These are phyloP conservation scores for Penicillium samsonianum DNA, from an alignment of 495 filamentous ascomycete species.

Conservation along the genomic window DNA sequence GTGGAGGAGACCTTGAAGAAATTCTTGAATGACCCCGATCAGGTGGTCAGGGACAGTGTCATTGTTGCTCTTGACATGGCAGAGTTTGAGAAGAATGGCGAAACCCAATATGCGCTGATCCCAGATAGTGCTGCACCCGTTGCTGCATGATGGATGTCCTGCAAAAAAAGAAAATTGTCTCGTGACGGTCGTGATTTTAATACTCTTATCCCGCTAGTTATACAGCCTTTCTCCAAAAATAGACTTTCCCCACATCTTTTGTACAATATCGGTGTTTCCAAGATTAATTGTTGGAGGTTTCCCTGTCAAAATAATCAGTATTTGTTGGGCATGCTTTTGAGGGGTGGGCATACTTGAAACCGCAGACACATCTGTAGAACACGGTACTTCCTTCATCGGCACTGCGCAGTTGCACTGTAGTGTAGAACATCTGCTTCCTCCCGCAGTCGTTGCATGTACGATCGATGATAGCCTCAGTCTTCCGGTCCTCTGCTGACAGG, in stretches of 20 bases:
- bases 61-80: constrained; percentile 98
- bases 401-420: constrained; percentile 80
- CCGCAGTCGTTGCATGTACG: constrained; percentile 80
- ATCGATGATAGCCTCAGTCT: constrained; percentile 70
- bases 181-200: constrained; percentile 37
- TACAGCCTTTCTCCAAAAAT: constrained; percentile 29
- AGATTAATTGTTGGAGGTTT: constrained; percentile 45
- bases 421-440: constrained; percentile 78
- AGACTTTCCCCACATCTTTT: constrained; percentile 26
- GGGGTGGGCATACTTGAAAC: constrained; percentile 65
- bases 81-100: constrained; percentile 87
- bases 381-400: constrained; percentile 95
- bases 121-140: constrained; percentile 54
- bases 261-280: constrained; percentile 24
- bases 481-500: constrained; percentile 73
- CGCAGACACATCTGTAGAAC: constrained; percentile 84
- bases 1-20: constrained; percentile 81
- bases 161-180: constrained; percentile 28
- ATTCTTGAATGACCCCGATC: constrained; percentile 86
- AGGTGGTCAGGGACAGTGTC: constrained; percentile 91
- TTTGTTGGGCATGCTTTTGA: neutral
- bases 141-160: constrained; percentile 36
- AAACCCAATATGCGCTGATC: constrained; percentile 88
- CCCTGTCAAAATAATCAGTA: constrained; percentile 36
- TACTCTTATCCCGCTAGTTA: constrained; percentile 30